Base-by-base conservation (phyloP, 192 early-diverging fungal species). In the Coemansia sp. region DNA sequence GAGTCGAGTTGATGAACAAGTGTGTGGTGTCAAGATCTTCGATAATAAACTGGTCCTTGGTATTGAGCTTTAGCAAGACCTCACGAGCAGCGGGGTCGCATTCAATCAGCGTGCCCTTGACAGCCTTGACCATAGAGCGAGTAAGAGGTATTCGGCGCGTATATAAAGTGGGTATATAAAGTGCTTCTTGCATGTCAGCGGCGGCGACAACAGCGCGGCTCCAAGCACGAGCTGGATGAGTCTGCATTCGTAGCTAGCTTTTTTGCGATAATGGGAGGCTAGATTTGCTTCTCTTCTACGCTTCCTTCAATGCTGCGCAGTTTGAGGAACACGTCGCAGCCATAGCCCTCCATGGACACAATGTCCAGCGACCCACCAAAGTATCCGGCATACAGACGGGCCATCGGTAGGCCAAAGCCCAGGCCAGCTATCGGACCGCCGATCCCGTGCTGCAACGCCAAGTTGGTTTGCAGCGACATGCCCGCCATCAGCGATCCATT, bases 311-410 rank as follows among this genome's bases (percentile, higher is more conserved):
- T 96, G 74, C 94, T 93, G 65, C 90, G 92, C 49, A 98, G 79
- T 59, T 89, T 88, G 43, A 98, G 67, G 75, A 95, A 97, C 17
- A 95, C 89, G 78, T 98, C 96, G 61, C 92, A 90, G n/a, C 96
- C 96, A 73, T 94, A 89, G 6, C 93, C 94, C 36, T 89, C 86
- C 51, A 98, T 80, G 17, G 92, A 92, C 43, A 92, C 81, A 31
- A 98, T 71, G 17, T 93, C 90, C 42, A 98, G 83, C 2, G 89
- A 89, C 0, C 96, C 96, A 43, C 94, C 95, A 88, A 98, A 98
- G 62, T 98, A 98, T 36, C 89, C 85, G 22, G 94, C 91, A 78
- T 96, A 96, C 38, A 95, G 87, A 19, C 91, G 78, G 2, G 93
- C 90, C 87, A 94, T 89, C 10, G 94, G 94, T 41, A 98, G 74